phyloP scores from a whole-genome alignment of 2,329 filamentous ascomycete species.

The Alternaria dauci region DNA sequence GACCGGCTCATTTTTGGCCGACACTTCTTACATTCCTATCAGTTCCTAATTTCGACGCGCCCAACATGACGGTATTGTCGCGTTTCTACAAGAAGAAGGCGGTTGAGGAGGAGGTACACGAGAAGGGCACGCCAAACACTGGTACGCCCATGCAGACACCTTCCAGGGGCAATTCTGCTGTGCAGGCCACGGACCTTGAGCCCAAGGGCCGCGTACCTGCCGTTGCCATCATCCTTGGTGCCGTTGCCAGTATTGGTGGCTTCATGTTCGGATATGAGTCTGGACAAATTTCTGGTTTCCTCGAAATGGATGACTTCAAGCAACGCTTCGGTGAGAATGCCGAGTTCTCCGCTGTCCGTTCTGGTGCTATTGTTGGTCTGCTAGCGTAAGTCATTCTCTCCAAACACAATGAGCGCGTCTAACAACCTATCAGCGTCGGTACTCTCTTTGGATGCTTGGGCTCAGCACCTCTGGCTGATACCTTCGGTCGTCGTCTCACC shows the following conservation, averaged over 20 bases:
- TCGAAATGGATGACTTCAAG: conserved; percentile 48
- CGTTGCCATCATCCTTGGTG: conserved; percentile 42
- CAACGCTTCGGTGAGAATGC: conserved; percentile 45
- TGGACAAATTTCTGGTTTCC: conserved; percentile 37
- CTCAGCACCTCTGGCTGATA: conserved; percentile 67
- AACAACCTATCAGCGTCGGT: conserved; percentile 58
- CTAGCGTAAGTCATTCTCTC: conserved; percentile 35
- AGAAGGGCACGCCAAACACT: conserved; percentile 38
- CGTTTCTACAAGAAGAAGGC: conserved; percentile 33
- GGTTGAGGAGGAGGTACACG: conserved; percentile 25
- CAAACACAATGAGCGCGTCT: not conserved
- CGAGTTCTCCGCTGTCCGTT: conserved; percentile 43
- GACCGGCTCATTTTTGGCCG: conserved; percentile 9
- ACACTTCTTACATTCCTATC: conserved; percentile 1
- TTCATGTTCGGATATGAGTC: conserved; percentile 45
- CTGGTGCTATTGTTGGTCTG: conserved; percentile 49
- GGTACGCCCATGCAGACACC: conserved; percentile 37
- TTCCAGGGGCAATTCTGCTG: conserved; percentile 31
- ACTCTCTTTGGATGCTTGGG: conserved; percentile 76
- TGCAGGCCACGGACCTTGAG: conserved; percentile 17
- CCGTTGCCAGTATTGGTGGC: conserved; percentile 46
- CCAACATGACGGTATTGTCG: conserved; percentile 24
- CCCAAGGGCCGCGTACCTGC: conserved; percentile 37
- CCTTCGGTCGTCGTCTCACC: conserved; percentile 66
- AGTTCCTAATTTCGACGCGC: conserved; percentile 8